A percentile compares a stretch with the other conserved stretches of the same genome.
Evolutionary conservation across 2,329 filamentous ascomycete genomes (phyloP).

Genomic region (Mycosphaerelloides madeirae): DNA sequence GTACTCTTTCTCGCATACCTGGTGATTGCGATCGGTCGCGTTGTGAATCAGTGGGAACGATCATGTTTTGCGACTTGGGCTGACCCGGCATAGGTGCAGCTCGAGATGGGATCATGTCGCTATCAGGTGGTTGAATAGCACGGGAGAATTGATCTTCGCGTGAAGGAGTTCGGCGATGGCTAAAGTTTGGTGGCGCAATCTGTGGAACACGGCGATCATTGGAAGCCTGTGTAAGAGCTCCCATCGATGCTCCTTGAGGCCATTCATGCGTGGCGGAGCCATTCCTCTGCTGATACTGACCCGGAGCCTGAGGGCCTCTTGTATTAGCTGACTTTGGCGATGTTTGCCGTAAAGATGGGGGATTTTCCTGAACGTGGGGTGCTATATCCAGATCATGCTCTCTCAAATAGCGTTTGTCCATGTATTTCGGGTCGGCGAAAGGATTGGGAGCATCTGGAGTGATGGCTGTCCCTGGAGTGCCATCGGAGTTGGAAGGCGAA

Average conservation of each 20-base stretch:
- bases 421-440: slow-evolving; percentile 27
- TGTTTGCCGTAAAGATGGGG: slow-evolving; percentile 9
- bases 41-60: slow-evolving; percentile 5
- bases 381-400: slow-evolving; percentile 12
- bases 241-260: too few species aligned
- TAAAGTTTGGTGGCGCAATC: slow-evolving; percentile 3
- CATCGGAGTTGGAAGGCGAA: slow-evolving; percentile 11
- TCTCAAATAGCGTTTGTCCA: slow-evolving; percentile 20
- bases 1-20: slow-evolving; percentile 10
- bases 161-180: slow-evolving; percentile 8
- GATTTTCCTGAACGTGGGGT: slow-evolving; percentile 3
- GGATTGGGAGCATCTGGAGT: slow-evolving; percentile 17
- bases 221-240: too few species aligned
- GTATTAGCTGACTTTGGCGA: neutral
- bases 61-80: slow-evolving; percentile 8
- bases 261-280: neutral
- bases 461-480: slow-evolving; percentile 17
- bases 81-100: slow-evolving; percentile 7
- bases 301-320: too few species aligned
- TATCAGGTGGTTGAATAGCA: slow-evolving; percentile 8
- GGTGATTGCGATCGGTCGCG: slow-evolving; percentile 17
- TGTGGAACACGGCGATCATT: slow-evolving; percentile 3
- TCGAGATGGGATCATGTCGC: slow-evolving; percentile 1
- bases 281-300: neutral
- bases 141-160: slow-evolving; percentile 12